These are phyloP conservation scores for Malbranchea zuffiana DNA, from an alignment of 2,329 filamentous ascomycete genomes.

Conservation along the genomic window DNA sequence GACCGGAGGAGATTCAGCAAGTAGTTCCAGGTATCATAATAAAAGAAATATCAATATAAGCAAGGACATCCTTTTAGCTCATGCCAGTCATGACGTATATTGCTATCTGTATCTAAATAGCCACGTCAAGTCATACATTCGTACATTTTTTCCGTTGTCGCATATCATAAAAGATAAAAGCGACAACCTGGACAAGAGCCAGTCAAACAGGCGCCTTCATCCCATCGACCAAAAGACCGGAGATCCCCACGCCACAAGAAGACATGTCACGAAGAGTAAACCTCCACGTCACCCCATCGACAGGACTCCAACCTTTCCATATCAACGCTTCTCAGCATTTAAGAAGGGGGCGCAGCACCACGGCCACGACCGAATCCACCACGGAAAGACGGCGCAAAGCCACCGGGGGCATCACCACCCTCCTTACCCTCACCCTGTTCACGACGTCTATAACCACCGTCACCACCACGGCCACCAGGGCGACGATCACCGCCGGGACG, in stretches of 20 bases:
- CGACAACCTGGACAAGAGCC: constrained; percentile 1
- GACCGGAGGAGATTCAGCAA: constrained; percentile 30
- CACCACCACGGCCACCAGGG: constrained; percentile 55
- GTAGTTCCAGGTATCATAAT: background rate
- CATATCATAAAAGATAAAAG: constrained; percentile 1
- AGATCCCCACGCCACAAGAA: background rate
- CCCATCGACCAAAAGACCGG: constrained; percentile 1
- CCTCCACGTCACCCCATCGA: background rate
- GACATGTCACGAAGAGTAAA: constrained; percentile 1
- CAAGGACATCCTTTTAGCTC: background rate
- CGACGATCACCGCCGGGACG: constrained; percentile 61
- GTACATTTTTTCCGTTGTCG: background rate
- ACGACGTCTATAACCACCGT: constrained; percentile 84
- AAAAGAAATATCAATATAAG: background rate
- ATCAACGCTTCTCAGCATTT: constrained; percentile 6
- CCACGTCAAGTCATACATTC: background rate
- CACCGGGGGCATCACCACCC: constrained; percentile 79
- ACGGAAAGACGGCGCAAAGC: constrained; percentile 88
- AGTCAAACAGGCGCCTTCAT: background rate
- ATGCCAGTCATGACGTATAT: constrained; percentile 5
- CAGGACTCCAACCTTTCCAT: background rate
- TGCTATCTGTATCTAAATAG: constrained; percentile 2
- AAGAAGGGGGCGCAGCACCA: constrained; percentile 53
- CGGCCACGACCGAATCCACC: constrained; percentile 83
- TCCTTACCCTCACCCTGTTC: constrained; percentile 81